Percentiles rank a stretch among this genome's conserved stretches.
phyloP scores from a whole-genome alignment of 2,329 filamentous ascomycete species.

The Zopfia rhizophila region DNA sequence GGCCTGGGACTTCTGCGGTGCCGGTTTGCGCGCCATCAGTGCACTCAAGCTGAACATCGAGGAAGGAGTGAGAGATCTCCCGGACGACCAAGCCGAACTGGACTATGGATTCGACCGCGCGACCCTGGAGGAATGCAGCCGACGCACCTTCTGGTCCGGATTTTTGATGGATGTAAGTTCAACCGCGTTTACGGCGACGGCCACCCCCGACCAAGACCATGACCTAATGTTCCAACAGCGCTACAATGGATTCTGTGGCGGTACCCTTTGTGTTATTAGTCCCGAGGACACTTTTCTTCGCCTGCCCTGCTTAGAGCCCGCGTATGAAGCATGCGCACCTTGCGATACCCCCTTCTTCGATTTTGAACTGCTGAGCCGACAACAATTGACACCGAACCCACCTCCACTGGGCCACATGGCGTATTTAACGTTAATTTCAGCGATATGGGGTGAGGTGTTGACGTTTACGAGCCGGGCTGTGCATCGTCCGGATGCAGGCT shows the following conservation, averaged over 20 bases:
- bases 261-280: slow-evolving; percentile 65
- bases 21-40: slow-evolving; percentile 69
- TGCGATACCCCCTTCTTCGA: slow-evolving; percentile 71
- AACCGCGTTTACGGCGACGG: slow-evolving; percentile 41
- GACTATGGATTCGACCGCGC: slow-evolving; percentile 68
- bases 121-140: slow-evolving; percentile 72
- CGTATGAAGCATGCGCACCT: slow-evolving; percentile 70
- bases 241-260: slow-evolving; percentile 67
- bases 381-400: slow-evolving; percentile 36
- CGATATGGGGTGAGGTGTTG: slow-evolving; percentile 73
- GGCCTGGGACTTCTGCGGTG: slow-evolving; percentile 72
- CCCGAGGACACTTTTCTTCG: slow-evolving; percentile 73
- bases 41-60: slow-evolving; percentile 73
- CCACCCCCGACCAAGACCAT: slow-evolving; percentile 40
- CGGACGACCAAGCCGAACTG: slow-evolving; percentile 58
- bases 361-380: slow-evolving; percentile 57
- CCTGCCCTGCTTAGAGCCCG: slow-evolving; percentile 69
- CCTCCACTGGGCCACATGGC: slow-evolving; percentile 63
- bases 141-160: slow-evolving; percentile 77
- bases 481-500: slow-evolving; percentile 55
- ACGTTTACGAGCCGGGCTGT: slow-evolving; percentile 67
- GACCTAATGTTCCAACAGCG: slow-evolving; percentile 55
- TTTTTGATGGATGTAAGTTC: slow-evolving; percentile 72
- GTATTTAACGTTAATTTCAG: slow-evolving; percentile 69
- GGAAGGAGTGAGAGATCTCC: slow-evolving; percentile 54